Evolutionary conservation across 352 stramenopile species (phyloP).

Genomic region (Labyrinthula sp.): DNA sequence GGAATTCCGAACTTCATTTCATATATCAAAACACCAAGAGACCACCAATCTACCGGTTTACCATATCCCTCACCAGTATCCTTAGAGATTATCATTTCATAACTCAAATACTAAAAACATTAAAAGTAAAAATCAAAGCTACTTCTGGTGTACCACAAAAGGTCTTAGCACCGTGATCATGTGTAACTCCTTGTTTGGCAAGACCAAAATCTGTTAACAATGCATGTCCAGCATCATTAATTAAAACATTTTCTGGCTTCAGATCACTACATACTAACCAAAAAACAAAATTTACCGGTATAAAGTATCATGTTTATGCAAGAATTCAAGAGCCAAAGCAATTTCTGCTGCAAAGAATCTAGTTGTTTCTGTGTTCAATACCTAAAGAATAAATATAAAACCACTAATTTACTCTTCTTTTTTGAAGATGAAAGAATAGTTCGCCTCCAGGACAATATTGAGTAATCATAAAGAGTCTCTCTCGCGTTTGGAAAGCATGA

Average conservation of each 20-base stretch:
- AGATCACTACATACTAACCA: constrained; percentile 26
- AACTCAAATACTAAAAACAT: no score
- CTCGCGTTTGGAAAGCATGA: constrained; percentile 81
- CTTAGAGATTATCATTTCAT: constrained; percentile 59
- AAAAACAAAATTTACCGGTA: no score
- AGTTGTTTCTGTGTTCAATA: no score
- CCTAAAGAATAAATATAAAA: no score
- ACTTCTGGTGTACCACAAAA: constrained; percentile 35
- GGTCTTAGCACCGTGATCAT: constrained; percentile 19
- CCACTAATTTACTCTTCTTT: no score
- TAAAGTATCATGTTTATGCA: neutral
- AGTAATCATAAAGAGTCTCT: constrained; percentile 90
- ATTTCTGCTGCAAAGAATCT: constrained; percentile 16
- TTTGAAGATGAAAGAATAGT: constrained; percentile 78
- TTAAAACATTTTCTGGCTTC: constrained; percentile 27
- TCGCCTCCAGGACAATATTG: constrained; percentile 91
- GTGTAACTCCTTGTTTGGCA: constrained; percentile 18
- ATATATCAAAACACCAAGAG: constrained; percentile 70
- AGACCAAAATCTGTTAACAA: constrained; percentile 28
- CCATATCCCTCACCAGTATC: constrained; percentile 62
- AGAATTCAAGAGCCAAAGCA: neutral
- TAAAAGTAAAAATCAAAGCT: no score
- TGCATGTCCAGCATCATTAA: constrained; percentile 13
- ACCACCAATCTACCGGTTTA: constrained; percentile 74
- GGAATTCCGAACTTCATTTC: constrained; percentile 74